phyloP scores from a whole-genome alignment of 176 grass and related monocot genomes.

The Oryza longistaminata region DNA sequence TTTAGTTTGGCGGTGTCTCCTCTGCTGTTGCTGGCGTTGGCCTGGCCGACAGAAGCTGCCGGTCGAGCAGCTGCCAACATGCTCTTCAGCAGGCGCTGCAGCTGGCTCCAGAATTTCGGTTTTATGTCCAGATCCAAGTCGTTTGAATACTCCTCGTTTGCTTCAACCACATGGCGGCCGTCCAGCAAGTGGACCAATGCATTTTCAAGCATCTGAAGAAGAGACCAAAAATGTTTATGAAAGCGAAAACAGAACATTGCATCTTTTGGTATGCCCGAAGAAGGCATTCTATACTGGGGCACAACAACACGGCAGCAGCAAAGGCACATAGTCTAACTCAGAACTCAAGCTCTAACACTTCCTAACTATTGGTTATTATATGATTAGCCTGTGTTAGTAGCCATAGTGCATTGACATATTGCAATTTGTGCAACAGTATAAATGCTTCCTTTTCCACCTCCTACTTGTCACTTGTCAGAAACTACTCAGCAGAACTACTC shows the following conservation, averaged over 20 bases:
- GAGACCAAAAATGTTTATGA: not conserved
- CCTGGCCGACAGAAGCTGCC: constrained; percentile 44
- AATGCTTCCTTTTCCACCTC: not conserved
- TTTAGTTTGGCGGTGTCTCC: constrained; percentile 60
- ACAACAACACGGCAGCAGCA: not conserved
- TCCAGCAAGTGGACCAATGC: constrained; percentile 73
- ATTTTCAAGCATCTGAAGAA: constrained; percentile 68
- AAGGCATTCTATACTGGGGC: not conserved
- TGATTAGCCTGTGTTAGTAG: not conserved
- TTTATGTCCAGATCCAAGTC: constrained; percentile 62
- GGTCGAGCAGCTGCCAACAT: constrained; percentile 54
- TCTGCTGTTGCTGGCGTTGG: constrained; percentile 41
- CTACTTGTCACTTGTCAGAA: not conserved
- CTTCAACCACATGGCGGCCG: constrained; percentile 69
- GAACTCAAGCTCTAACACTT: not conserved
- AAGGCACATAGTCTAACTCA: not conserved
- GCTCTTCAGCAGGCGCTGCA: constrained; percentile 75
- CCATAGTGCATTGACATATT: not conserved
- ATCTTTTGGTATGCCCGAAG: not conserved
- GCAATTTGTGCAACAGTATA: not conserved
- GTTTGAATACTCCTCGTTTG: constrained; percentile 38
- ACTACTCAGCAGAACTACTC: constrained; percentile 2
- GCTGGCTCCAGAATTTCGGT: constrained; percentile 73
- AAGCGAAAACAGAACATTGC: not conserved
- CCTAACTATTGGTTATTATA: not conserved